These are phyloP conservation scores for Forsythia suspensa DNA, from an alignment of 257 asterid genomes.

Conservation along the genomic window DNA sequence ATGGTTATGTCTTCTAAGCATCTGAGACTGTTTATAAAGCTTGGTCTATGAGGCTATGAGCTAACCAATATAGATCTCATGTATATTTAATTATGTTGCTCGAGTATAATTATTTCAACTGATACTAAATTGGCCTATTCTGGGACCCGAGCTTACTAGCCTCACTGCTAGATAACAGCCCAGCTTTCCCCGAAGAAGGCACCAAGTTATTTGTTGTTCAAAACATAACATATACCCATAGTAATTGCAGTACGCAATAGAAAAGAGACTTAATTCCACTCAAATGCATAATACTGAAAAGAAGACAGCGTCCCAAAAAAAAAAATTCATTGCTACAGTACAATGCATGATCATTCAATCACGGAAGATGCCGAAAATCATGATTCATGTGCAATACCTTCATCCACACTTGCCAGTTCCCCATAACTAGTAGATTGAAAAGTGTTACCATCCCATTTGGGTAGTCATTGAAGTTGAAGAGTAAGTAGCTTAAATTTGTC, in stretches of 20 bases:
- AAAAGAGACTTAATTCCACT: conserved; percentile 1
- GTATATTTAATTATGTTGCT: not conserved
- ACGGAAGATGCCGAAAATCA: not conserved
- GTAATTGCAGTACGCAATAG: not conserved
- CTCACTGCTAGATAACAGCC: not conserved
- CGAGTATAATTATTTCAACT: not conserved
- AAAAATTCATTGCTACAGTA: not conserved
- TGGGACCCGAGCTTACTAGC: not conserved
- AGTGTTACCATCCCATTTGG: conserved; percentile 98
- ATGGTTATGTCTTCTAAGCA: not conserved
- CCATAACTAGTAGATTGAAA: conserved; percentile 94
- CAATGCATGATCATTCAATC: not conserved
- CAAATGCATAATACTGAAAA: not conserved
- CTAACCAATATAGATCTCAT: not conserved
- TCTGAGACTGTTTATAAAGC: not conserved
- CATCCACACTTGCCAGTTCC: conserved; percentile 98
- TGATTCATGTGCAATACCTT: conserved; percentile 49
- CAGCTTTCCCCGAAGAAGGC: not conserved
- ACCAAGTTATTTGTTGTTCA: not conserved
- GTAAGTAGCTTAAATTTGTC: conserved; percentile 70
- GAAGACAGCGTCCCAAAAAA: not conserved
- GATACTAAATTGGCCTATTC: not conserved
- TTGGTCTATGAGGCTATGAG: not conserved
- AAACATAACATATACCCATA: not conserved
- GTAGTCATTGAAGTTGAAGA: conserved; percentile 98